Conservation (phyloP, 2,329 filamentous ascomycete species). For the Curvularia spicifera region DNA sequence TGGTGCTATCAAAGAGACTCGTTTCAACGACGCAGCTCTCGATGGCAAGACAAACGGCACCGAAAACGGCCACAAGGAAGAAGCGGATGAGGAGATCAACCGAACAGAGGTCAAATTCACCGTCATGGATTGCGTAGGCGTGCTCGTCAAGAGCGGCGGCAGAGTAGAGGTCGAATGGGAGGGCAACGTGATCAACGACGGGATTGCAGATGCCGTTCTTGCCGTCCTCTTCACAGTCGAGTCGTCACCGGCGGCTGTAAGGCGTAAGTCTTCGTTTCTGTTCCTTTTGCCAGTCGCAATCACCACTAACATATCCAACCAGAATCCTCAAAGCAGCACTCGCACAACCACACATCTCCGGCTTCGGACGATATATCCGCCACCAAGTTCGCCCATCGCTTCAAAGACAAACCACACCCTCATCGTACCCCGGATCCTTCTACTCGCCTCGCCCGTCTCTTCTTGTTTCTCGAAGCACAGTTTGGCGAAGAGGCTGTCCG, state of each 20-base stretch:
- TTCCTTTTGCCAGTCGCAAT: conserved; percentile 6
- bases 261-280: conserved; percentile 65
- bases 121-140: conserved; percentile 88
- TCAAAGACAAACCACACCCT: conserved; percentile 64
- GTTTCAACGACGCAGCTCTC: conserved; percentile 40
- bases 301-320: conserved; percentile 12
- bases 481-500: conserved; percentile 84
- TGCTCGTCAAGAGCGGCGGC: conserved; percentile 77
- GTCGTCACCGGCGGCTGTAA: conserved; percentile 91
- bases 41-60: conserved; percentile 49
- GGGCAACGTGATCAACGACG: conserved; percentile 96
- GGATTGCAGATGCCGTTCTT: conserved; percentile 96
- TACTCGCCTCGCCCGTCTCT: conserved; percentile 81
- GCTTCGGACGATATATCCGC: conserved; percentile 15
- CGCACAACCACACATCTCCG: conserved; percentile 30
- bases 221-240: conserved; percentile 91
- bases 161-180: conserved; percentile 96
- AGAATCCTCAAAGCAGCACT: conserved; percentile 49
- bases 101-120: conserved; percentile 62
- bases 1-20: conserved; percentile 68
- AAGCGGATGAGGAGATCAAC: conserved; percentile 69
- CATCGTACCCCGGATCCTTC: conserved; percentile 74
- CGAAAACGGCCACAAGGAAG: conserved; percentile 53
- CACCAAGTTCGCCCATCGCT: conserved; percentile 29
- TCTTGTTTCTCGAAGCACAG: conserved; percentile 96